Evolutionary conservation across 306 rosid species (phyloP).

Genomic region (Senna tora): DNA sequence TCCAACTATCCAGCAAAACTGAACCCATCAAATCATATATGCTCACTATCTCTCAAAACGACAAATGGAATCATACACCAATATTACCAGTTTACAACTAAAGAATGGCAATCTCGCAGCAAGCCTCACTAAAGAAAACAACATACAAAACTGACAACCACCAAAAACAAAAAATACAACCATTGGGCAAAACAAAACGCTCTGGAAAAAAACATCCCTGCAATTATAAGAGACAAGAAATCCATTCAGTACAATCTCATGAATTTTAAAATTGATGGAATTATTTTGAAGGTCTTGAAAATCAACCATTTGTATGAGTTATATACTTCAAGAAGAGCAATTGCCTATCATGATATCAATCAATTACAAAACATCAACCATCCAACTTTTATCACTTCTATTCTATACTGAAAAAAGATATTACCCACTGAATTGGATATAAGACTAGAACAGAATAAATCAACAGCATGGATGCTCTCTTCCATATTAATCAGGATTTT

Average conservation of each 20-base stretch:
- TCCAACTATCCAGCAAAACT: background rate
- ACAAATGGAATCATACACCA: slow-evolving; percentile 18
- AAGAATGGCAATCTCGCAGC: slow-evolving; percentile 18
- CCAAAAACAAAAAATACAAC: background rate
- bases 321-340: background rate
- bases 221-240: slow-evolving; percentile 21
- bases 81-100: slow-evolving; percentile 4
- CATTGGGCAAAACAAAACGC: slow-evolving; percentile 22
- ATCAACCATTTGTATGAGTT: background rate
- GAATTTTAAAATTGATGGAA: background rate
- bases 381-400: background rate
- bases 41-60: background rate
- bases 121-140: background rate
- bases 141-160: slow-evolving; percentile 1
- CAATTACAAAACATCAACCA: background rate
- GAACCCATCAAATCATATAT: slow-evolving; percentile 9
- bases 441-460: background rate
- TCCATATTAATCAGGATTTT: background rate
- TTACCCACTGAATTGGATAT: background rate
- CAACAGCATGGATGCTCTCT: background rate
- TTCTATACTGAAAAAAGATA: too few species aligned
- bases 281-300: background rate
- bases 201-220: slow-evolving; percentile 22
- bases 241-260: background rate
- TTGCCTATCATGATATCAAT: slow-evolving; percentile 6